Base-by-base conservation (phyloP, 2,329 filamentous ascomycete species). In the Clathrospora elynae region DNA sequence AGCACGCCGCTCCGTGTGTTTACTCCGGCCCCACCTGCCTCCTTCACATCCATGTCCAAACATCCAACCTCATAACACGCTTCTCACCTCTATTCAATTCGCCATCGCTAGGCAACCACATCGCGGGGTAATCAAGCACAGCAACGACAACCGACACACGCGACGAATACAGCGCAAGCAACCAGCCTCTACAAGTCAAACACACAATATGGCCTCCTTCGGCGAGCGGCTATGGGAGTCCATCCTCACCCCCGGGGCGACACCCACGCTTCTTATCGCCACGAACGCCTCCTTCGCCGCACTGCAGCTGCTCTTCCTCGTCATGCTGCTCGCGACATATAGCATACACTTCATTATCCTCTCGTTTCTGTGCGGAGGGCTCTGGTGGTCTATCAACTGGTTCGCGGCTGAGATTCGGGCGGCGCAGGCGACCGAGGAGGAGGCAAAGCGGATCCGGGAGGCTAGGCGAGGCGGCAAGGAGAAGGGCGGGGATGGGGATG, bases 311-410 rank as follows among this genome's bases (percentile, higher is more conserved):
- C 78, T 95, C 28, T 84, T 97, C 56, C 72, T 89, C 53, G 71
- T 74, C 39, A 86, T 99, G 50, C 81, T 97, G 37, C 48, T 90
- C 56, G 85, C 83, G 42, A 99, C 92, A 6, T 84, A 87, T 72
- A 95, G 87, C 74, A 80, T 95, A 53, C 93, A 97, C 77, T 96
- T 96, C 64, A 69, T 90, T 51, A 78, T 92, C 44, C 81, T 99
- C 5, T 95, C 89, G 9, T 62, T 85, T 45, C 77, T 99, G 7
- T 89, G 84, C 52, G 91, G 75, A 20, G 87, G 88, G 4, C 78
- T 97, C 23, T 99, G 93, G 93, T 90, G 82, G 76, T 83, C 87
- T 43, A 91, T 97, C 74, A 97, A 97, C 79, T 99, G 93, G 93
- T 97, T 99, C 66, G 90, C 89, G 41, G 74, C 74, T 31, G 92